Evolutionary conservation across 768 basidiomycete species (phyloP).

Genomic region (Russula sp.): DNA sequence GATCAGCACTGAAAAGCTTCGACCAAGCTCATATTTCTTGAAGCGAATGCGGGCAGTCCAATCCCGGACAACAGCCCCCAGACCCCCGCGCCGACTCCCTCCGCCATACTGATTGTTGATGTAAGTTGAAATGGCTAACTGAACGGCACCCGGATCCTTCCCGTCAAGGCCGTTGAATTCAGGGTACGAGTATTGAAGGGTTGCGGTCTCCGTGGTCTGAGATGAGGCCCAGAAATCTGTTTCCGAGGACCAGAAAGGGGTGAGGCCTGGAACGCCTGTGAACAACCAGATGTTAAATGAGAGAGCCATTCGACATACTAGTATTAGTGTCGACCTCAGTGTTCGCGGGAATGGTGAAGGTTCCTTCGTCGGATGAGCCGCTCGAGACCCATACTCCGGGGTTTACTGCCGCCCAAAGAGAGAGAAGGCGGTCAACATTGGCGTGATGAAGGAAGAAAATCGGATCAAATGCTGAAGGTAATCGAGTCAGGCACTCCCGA

Average conservation of each 20-base stretch:
- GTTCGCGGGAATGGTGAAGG: conserved; percentile 7
- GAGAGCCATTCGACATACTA: not conserved
- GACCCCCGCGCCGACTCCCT: not conserved
- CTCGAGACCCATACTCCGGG: conserved; percentile 33
- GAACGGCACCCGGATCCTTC: conserved; percentile 26
- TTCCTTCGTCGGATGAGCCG: conserved; percentile 18
- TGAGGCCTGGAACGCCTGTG: conserved; percentile 29
- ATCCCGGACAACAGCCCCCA: conserved; percentile 23
- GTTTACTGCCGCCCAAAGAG: conserved; percentile 44
- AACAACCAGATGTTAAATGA: not conserved
- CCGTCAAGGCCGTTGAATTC: conserved; percentile 38
- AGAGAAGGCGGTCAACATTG: conserved; percentile 46
- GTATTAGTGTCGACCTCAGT: not conserved
- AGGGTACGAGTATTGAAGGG: conserved; percentile 43
- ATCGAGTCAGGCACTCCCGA: not conserved
- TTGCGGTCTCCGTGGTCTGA: conserved; percentile 25
- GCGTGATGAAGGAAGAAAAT: conserved; percentile 48
- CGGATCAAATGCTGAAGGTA: conserved; percentile 41
- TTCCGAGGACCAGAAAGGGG: conserved; percentile 40
- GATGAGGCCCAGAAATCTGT: conserved; percentile 34
- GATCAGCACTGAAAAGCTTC: conserved; percentile 38
- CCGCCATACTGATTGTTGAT: conserved; percentile 32
- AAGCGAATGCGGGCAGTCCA: conserved; percentile 38
- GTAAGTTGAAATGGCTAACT: conserved; percentile 27
- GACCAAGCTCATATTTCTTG: conserved; percentile 37